These are phyloP conservation scores for Metrosideros polymorpha DNA, from an alignment of 441 rosid genomes.

Conservation along the genomic window DNA sequence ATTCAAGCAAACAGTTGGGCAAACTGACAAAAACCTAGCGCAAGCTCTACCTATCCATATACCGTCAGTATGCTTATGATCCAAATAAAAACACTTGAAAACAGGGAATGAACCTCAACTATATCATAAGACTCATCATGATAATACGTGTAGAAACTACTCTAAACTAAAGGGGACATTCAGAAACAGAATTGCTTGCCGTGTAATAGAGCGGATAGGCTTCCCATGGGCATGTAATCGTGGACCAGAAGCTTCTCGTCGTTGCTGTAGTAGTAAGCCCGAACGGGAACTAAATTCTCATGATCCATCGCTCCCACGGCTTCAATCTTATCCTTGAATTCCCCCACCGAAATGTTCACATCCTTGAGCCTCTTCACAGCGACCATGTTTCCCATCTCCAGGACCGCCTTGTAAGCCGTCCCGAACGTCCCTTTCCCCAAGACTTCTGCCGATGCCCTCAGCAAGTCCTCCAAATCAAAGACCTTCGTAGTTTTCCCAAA, in stretches of 20 bases:
- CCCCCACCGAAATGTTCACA: constrained; percentile 1
- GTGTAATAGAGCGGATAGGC: constrained; percentile 3
- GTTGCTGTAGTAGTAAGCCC: constrained; percentile 13
- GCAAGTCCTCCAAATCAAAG: constrained; percentile 11
- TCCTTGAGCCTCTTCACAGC: constrained; percentile 14
- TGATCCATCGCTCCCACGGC: constrained; percentile 11
- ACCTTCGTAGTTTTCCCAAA: background rate
- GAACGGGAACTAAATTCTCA: constrained; percentile 6
- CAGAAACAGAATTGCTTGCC: background rate
- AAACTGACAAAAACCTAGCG: background rate
- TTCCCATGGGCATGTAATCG: constrained; percentile 14
- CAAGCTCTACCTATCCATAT: background rate
- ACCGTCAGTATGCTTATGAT: background rate
- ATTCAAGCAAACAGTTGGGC: background rate
- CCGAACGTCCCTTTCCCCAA: constrained; percentile 11
- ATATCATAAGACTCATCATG: background rate
- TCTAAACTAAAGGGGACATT: background rate
- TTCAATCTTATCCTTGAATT: constrained; percentile 14
- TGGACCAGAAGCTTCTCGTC: constrained; percentile 14
- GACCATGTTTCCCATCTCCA: constrained; percentile 8
- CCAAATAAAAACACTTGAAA: background rate
- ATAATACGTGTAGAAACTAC: background rate
- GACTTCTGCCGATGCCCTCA: constrained; percentile 10
- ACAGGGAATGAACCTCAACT: background rate
- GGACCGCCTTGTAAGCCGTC: constrained; percentile 11